Conservation (phyloP, 495 filamentous ascomycete species). For the Penicillium psychrofluorescens region DNA sequence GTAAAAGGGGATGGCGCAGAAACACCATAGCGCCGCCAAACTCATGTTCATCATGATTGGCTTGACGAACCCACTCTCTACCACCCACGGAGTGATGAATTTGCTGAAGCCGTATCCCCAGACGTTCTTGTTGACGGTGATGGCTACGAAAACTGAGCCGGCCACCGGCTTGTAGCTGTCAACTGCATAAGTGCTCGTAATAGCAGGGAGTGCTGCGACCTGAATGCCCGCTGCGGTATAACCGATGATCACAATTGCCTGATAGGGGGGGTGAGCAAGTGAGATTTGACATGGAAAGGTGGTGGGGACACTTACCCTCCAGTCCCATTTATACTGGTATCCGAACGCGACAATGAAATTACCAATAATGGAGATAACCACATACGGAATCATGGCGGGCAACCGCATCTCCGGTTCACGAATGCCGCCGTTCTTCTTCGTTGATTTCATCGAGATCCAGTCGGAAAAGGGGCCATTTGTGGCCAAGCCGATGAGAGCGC, state of each 20-base stretch:
- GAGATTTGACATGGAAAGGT: no score
- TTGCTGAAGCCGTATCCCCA: slow-evolving; percentile 48
- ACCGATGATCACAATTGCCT: slow-evolving; percentile 43
- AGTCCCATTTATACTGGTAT: slow-evolving; percentile 50
- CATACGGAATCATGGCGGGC: slow-evolving; percentile 53
- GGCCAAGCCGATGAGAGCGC: slow-evolving; percentile 46
- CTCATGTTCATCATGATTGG: slow-evolving; percentile 49
- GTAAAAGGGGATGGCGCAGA: slow-evolving; percentile 48
- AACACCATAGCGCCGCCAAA: slow-evolving; percentile 45
- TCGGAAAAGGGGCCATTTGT: slow-evolving; percentile 56
- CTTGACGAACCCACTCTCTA: slow-evolving; percentile 26
- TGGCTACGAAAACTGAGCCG: slow-evolving; percentile 52
- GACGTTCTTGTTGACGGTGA: slow-evolving; percentile 56
- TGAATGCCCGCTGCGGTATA: slow-evolving; percentile 49
- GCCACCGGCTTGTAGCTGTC: slow-evolving; percentile 58
- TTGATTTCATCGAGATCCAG: slow-evolving; percentile 50
- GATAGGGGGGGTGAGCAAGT: not conserved
- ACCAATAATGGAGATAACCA: slow-evolving; percentile 50
- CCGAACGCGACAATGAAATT: slow-evolving; percentile 56
- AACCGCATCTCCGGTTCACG: slow-evolving; percentile 67
- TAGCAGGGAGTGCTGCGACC: slow-evolving; percentile 50
- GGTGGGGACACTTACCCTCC: slow-evolving; percentile 27
- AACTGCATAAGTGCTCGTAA: slow-evolving; percentile 42
- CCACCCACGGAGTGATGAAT: slow-evolving; percentile 36
- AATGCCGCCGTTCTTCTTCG: slow-evolving; percentile 51